A percentile compares a stretch with the other conserved stretches of the same genome.
Conservation (phyloP, 257 asterid genomes). For the Fraxinus americana region DNA sequence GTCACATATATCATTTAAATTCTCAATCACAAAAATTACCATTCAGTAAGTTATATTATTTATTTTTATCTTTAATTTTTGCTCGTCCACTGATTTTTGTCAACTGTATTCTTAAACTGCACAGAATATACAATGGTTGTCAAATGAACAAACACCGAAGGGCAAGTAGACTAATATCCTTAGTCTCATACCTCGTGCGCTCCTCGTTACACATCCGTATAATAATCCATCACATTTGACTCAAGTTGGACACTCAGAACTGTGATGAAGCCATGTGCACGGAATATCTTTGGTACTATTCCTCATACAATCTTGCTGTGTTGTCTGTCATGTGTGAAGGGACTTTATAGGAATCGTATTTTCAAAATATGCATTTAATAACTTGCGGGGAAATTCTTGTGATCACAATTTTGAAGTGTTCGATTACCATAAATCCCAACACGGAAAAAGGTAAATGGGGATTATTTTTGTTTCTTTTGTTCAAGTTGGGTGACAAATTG, state of each 20-base stretch:
- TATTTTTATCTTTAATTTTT: background rate
- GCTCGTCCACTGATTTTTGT: constrained; percentile 9
- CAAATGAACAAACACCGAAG: constrained; percentile 27
- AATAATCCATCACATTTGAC: constrained; percentile 26
- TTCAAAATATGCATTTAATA: too few species aligned
- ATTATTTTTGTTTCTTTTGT: background rate
- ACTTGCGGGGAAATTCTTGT: too few species aligned
- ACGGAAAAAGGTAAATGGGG: constrained; percentile 12
- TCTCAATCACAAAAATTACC: background rate
- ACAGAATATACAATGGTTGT: constrained; percentile 50
- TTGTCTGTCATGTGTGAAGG: background rate
- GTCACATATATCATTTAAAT: background rate
- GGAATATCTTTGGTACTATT: constrained; percentile 5
- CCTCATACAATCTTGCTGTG: background rate
- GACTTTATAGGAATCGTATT: background rate
- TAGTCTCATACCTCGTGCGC: constrained; percentile 8
- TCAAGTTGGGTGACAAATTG: background rate
- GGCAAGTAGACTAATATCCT: constrained; percentile 26
- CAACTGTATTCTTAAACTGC: background rate
- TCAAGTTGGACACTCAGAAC: constrained; percentile 10
- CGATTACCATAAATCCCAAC: background rate
- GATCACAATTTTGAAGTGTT: background rate
- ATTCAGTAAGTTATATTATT: background rate
- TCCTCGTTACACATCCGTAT: constrained; percentile 10
- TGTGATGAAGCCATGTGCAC: background rate